Evolutionary conservation across 2,329 filamentous ascomycete species (phyloP).

Genomic region (Cladosporium phlei): DNA sequence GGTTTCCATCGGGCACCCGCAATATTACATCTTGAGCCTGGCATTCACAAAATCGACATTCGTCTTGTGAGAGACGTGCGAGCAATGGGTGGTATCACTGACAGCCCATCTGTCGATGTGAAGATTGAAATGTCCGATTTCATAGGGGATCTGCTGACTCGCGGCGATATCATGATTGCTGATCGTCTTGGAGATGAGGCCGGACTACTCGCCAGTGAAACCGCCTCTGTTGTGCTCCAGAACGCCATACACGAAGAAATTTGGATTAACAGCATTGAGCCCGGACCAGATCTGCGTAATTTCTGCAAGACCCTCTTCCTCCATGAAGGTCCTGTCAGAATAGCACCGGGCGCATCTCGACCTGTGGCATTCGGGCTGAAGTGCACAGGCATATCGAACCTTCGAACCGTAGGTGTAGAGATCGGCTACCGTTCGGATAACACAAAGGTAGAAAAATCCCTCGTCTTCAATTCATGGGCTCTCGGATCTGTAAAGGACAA

Average conservation of each 20-base stretch:
- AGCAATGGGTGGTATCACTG: constrained; percentile 47
- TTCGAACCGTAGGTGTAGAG: no score
- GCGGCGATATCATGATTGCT: constrained; percentile 40
- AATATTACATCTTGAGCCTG: constrained; percentile 47
- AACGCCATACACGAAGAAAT: constrained; percentile 35
- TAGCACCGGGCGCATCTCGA: constrained; percentile 31
- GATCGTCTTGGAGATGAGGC: constrained; percentile 43
- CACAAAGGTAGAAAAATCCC: background rate
- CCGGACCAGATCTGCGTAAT: constrained; percentile 11
- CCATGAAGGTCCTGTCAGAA: constrained; percentile 13
- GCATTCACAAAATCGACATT: constrained; percentile 48
- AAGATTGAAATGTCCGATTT: constrained; percentile 33
- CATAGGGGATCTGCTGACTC: constrained; percentile 26
- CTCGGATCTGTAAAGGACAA: constrained; percentile 17
- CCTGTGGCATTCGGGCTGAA: constrained; percentile 36
- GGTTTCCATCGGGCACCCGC: constrained; percentile 47
- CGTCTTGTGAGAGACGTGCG: constrained; percentile 54
- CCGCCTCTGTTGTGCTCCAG: constrained; percentile 46
- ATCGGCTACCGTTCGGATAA: background rate
- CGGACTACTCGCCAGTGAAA: constrained; percentile 43
- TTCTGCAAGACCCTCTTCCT: constrained; percentile 19
- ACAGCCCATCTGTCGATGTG: constrained; percentile 44
- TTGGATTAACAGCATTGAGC: constrained; percentile 17
- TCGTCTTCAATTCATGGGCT: no score
- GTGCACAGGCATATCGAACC: no score